phyloP scores from a whole-genome alignment of 192 early-diverging fungal species.

The Polychytrium aggregatum region DNA sequence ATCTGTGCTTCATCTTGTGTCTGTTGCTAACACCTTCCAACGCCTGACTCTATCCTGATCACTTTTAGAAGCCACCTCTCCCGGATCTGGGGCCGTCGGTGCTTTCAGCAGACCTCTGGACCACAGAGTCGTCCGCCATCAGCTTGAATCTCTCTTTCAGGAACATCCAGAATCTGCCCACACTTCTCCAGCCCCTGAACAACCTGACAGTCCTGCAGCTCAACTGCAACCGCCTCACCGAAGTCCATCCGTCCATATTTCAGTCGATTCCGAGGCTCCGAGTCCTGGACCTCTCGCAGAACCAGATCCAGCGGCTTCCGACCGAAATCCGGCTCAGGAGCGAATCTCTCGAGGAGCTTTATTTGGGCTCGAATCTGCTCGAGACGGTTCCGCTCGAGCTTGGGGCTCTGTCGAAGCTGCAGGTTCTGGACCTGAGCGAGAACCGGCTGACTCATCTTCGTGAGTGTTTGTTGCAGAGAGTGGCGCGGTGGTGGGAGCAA shows the following conservation, averaged over 20 bases:
- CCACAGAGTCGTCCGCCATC: no score
- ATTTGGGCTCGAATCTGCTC: constrained; percentile 13
- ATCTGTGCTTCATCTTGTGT: no score
- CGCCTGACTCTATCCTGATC: no score
- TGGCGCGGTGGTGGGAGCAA: no score
- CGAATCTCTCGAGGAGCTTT: constrained; percentile 27
- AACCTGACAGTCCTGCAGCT: constrained; percentile 23
- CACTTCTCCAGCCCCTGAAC: no score
- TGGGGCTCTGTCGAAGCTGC: constrained; percentile 13
- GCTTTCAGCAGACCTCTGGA: no score
- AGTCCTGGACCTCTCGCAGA: constrained; percentile 26
- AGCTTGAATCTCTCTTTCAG: no score
- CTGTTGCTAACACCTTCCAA: no score
- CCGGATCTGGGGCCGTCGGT: no score
- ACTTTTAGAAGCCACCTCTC: no score
- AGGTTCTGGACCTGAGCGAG: constrained; percentile 24
- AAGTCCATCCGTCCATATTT: constrained; percentile 9
- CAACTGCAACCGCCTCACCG: constrained; percentile 12
- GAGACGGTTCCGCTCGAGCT: constrained; percentile 15
- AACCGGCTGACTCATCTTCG: constrained; percentile 17
- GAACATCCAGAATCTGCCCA: no score
- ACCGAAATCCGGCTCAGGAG: constrained; percentile 5
- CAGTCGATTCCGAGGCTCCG: constrained; percentile 8
- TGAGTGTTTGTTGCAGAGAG: constrained; percentile 15
- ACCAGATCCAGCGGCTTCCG: constrained; percentile 16